Conservation (phyloP, 176 grass and related monocot species). For the Cenchrus fungigraminus region DNA sequence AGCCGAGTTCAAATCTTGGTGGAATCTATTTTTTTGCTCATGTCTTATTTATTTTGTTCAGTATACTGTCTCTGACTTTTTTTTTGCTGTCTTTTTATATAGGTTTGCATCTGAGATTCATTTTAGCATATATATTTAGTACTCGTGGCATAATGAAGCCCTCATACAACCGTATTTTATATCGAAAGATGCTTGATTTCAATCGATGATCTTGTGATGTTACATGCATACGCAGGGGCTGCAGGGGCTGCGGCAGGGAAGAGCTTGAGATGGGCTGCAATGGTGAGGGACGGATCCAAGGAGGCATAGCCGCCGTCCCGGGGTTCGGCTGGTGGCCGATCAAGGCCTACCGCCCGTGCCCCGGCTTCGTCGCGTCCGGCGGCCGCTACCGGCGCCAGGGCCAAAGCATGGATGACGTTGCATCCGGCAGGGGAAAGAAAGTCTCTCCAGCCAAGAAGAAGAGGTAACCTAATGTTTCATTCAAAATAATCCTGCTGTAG, state of each 20-base stretch:
- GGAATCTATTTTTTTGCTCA: no score
- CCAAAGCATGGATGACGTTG: conserved; percentile 95
- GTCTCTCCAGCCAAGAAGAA: conserved; percentile 35
- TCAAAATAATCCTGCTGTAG: no score
- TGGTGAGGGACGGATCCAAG: conserved; percentile 89
- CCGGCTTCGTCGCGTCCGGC: conserved; percentile 72
- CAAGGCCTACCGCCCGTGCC: conserved; percentile 94
- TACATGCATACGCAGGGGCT: conserved; percentile 39
- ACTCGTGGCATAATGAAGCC: no score
- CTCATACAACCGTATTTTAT: no score
- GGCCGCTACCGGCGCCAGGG: conserved; percentile 82
- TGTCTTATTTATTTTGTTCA: no score
- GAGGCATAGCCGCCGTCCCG: conserved; percentile 85
- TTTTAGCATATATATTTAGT: no score
- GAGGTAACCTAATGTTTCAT: conserved; percentile 2
- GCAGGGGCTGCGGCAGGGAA: conserved; percentile 71
- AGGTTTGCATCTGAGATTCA: no score
- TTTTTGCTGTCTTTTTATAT: no score
- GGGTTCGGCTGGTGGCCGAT: conserved; percentile 95
- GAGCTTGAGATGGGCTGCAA: conserved; percentile 83
- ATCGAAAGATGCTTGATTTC: no score
- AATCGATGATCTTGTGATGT: neutral
- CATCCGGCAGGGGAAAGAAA: conserved; percentile 62
- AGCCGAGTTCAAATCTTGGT: no score
- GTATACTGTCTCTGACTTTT: no score